A percentile compares a stretch with the other conserved stretches of the same genome.
These are phyloP conservation scores for Purpureocillium takamizusanense DNA, from an alignment of 2,329 filamentous ascomycete species.

Conservation along the genomic window DNA sequence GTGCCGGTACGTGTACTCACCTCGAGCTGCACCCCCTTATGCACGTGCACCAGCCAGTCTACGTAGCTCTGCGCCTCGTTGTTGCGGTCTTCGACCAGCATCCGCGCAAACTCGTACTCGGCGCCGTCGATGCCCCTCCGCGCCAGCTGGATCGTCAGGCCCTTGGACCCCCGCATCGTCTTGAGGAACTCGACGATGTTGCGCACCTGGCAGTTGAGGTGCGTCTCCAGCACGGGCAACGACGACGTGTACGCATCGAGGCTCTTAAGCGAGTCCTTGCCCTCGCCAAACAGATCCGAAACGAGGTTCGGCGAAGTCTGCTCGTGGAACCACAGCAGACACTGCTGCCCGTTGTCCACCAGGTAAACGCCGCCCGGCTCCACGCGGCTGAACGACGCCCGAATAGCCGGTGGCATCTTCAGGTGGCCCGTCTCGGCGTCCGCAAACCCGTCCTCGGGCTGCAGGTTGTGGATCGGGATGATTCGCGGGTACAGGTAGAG, in stretches of 20 bases:
- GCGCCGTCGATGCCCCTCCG: constrained; percentile 88
- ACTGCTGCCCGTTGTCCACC: constrained; percentile 89
- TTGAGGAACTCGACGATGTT: constrained; percentile 87
- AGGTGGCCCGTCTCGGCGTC: constrained; percentile 78
- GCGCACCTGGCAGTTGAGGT: constrained; percentile 87
- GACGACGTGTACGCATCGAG: constrained; percentile 75
- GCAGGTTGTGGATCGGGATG: constrained; percentile 82
- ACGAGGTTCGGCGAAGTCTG: constrained; percentile 90
- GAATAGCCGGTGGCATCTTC: constrained; percentile 69
- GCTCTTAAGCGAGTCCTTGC: constrained; percentile 56
- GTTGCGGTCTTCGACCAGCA: constrained; percentile 89
- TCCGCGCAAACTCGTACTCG: constrained; percentile 89
- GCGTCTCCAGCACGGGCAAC: constrained; percentile 79
- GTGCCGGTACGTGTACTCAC: constrained; percentile 30
- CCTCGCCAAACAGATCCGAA: constrained; percentile 79
- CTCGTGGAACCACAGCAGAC: constrained; percentile 84
- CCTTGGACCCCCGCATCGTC: constrained; percentile 74
- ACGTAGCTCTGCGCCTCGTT: constrained; percentile 98
- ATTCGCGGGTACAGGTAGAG: constrained; percentile 94
- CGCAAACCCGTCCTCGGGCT: constrained; percentile 83
- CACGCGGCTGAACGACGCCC: constrained; percentile 77
- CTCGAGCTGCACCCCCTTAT: constrained; percentile 88
- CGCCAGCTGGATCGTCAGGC: constrained; percentile 80
- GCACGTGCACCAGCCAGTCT: constrained; percentile 94
- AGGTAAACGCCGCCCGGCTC: constrained; percentile 92